phyloP scores from a whole-genome alignment of 2,329 filamentous ascomycete species.

The Penicillium sp. region DNA sequence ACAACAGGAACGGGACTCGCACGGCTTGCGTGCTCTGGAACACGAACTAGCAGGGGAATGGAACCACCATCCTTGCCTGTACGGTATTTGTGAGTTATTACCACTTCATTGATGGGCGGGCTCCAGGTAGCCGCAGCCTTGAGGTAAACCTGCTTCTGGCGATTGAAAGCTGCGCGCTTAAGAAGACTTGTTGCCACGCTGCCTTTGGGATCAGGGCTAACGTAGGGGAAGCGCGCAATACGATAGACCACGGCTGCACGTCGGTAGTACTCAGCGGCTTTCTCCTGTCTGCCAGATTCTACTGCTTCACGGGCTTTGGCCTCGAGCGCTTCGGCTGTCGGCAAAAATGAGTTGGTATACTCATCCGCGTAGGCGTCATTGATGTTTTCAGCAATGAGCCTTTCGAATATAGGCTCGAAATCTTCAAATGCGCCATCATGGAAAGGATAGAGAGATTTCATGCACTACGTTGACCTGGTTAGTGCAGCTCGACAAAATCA shows the following conservation, averaged over 20 bases:
- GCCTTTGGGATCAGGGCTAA: constrained; percentile 20
- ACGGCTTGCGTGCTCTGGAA: constrained; percentile 47
- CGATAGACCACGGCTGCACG: constrained; percentile 69
- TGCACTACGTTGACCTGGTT: constrained; percentile 35
- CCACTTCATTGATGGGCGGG: constrained; percentile 58
- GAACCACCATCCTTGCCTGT: constrained; percentile 48
- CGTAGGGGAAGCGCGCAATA: constrained; percentile 65
- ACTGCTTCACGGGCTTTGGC: constrained; percentile 50
- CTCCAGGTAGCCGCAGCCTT: constrained; percentile 55
- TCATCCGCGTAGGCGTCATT: constrained; percentile 62
- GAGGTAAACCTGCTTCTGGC: constrained; percentile 61
- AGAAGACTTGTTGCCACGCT: constrained; percentile 23
- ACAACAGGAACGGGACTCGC: constrained; percentile 48
- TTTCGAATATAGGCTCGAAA: constrained; percentile 65
- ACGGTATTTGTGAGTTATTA: constrained; percentile 56
- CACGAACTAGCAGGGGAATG: constrained; percentile 64
- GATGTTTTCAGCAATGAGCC: constrained; percentile 57
- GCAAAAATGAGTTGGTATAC: constrained; percentile 62
- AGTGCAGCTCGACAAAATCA: not conserved
- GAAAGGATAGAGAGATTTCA: constrained; percentile 66
- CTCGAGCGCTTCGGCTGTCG: constrained; percentile 57
- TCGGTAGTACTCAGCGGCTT: constrained; percentile 62
- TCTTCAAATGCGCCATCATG: constrained; percentile 67
- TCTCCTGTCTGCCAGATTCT: constrained; percentile 45
- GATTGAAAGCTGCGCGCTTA: constrained; percentile 62